Evolutionary conservation across 2,329 filamentous ascomycete species (phyloP).

Genomic region (Penicillium decumbens): DNA sequence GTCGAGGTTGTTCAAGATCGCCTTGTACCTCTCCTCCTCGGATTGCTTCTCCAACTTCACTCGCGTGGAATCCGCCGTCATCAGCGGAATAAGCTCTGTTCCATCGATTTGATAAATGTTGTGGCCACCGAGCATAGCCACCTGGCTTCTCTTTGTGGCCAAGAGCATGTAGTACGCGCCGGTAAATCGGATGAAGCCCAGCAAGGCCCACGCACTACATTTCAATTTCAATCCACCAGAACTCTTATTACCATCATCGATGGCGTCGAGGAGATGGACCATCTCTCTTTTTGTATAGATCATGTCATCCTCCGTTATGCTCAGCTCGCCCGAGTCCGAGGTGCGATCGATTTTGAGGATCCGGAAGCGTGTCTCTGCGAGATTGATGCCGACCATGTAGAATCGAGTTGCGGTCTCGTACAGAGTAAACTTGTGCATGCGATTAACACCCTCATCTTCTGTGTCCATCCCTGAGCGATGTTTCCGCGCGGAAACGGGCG

Average conservation of each 20-base stretch:
- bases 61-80: conserved; percentile 61
- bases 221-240: conserved; percentile 86
- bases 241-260: conserved; percentile 89
- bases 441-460: conserved; percentile 47
- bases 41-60: conserved; percentile 77
- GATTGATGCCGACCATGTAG: conserved; percentile 89
- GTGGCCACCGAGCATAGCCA: conserved; percentile 92
- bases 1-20: conserved; percentile 86
- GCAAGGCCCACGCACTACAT: conserved; percentile 85
- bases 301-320: conserved; percentile 88
- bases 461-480: conserved; percentile 34
- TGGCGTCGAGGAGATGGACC: conserved; percentile 85
- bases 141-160: conserved; percentile 91
- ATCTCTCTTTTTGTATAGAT: conserved; percentile 90
- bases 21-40: conserved; percentile 83
- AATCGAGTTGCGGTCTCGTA: conserved; percentile 93
- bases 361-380: conserved; percentile 80
- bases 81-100: conserved; percentile 85
- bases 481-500: conserved; percentile 36
- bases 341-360: conserved; percentile 94
- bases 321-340: conserved; percentile 70
- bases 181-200: conserved; percentile 95
- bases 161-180: conserved; percentile 95
- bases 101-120: conserved; percentile 94
- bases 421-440: conserved; percentile 94